Percentiles rank a stretch among this genome's conserved stretches.
These are phyloP conservation scores for Maudiozyma turicensis DNA, from an alignment of 805 yeast species.

Conservation along the genomic window DNA sequence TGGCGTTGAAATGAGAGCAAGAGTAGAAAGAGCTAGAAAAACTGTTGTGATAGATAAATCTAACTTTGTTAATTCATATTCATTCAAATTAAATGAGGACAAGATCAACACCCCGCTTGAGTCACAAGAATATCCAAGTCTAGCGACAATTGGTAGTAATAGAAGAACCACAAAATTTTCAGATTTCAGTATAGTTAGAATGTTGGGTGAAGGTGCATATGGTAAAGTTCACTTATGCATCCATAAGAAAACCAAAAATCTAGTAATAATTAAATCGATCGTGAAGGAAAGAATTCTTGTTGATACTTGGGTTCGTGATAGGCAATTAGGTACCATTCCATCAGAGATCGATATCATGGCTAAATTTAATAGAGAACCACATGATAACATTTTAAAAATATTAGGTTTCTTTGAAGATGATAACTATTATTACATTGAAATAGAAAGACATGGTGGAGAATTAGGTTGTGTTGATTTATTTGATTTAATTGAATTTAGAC, in stretches of 20 bases:
- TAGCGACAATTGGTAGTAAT: constrained; percentile 42
- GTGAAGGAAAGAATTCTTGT: constrained; percentile 85
- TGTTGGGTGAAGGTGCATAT: constrained; percentile 92
- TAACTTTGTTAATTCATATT: constrained; percentile 18
- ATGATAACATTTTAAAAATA: constrained; percentile 74
- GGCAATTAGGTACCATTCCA: constrained; percentile 83
- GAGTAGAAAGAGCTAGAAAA: constrained; percentile 16
- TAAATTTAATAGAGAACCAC: constrained; percentile 59
- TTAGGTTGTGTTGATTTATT: constrained; percentile 82
- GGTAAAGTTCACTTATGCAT: constrained; percentile 81
- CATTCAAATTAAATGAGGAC: constrained; percentile 21
- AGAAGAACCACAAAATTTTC: constrained; percentile 60
- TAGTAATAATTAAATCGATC: constrained; percentile 77
- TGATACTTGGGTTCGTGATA: constrained; percentile 94
- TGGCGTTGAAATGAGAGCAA: constrained; percentile 2
- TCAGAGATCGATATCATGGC: constrained; percentile 88
- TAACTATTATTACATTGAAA: constrained; percentile 77
- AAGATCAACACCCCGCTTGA: constrained; percentile 13
- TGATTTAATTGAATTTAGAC: constrained; percentile 78
- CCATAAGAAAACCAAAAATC: constrained; percentile 51
- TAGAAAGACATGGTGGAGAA: constrained; percentile 89
- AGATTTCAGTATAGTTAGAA: constrained; percentile 61
- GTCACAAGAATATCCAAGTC: background rate
- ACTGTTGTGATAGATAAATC: constrained; percentile 17
- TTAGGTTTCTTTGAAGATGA: constrained; percentile 90